Evolutionary conservation across 2,329 filamentous ascomycete genomes (phyloP), one percentile per base, ranked within the genome.

Genomic region (Colletotrichum camelliae): DNA sequence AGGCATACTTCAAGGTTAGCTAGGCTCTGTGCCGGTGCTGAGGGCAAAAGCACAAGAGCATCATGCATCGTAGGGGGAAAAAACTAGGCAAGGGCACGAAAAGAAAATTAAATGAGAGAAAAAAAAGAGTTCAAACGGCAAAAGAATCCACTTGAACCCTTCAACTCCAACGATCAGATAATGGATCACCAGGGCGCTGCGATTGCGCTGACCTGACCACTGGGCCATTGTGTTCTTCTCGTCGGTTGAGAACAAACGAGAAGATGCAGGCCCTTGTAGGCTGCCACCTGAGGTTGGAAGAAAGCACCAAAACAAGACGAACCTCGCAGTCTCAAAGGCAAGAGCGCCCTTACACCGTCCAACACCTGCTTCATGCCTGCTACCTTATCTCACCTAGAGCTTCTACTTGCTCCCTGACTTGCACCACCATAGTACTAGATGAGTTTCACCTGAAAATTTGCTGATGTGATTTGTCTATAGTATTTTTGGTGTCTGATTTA

Each of bases 221-320:
- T 52, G 43, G 43, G 43, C n/a, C n/a, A 21, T 4, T 21, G 13
- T 21, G 43, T 13, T 21, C 43, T 52, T 52, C 43, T 52, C 43
- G 12, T 52, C 43, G 43, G 43, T 21, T 52, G 2, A 21, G 6
- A 52, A 3, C 5, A 13, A 13, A 13, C 2, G 1, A 2, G 10
- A 13, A 52, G 43, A 4, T 0, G 0, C 4, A 52, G 12, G 6
- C n/a, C 18, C 12, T 21, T 52, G 1, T 52, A 52, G 10, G 10
- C n/a, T 7, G 2, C 6, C n/a, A 0, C 43, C 43, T 52, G 43
- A 0, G 2, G 3, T 13, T 21, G 10, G n/a, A 3, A 24, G 43
- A n/a, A 52, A 2, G n/a, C 12, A n/a, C n/a, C 43, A 5, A 48
- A 48, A 21, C 6, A 6, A 52, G 43, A 21, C 43, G 13, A 2